Percentiles rank a stretch among this genome's conserved stretches.
These are phyloP conservation scores for Aschersonia sp. DNA, from an alignment of 2,329 filamentous ascomycete genomes.

Conservation along the genomic window DNA sequence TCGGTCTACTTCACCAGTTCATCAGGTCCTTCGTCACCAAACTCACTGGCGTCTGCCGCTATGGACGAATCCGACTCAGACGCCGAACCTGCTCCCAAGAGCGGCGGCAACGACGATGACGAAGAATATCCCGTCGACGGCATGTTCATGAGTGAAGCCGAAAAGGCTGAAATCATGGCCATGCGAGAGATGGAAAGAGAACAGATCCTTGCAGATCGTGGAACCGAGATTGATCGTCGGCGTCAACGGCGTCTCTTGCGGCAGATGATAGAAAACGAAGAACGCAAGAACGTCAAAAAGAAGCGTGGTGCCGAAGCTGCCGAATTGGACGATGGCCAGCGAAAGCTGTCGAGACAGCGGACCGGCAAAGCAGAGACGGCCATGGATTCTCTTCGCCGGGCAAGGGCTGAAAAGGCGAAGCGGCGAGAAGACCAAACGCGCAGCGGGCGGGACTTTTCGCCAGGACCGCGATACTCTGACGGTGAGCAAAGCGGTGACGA, in stretches of 20 bases:
- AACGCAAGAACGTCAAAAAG: constrained; percentile 37
- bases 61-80: constrained; percentile 80
- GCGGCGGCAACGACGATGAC: constrained; percentile 36
- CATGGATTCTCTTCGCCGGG: constrained; percentile 55
- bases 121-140: constrained; percentile 78
- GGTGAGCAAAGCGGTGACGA: constrained; percentile 68
- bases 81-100: constrained; percentile 23
- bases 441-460: constrained; percentile 41
- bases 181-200: constrained; percentile 89
- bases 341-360: constrained; percentile 60
- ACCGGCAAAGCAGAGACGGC: constrained; percentile 40
- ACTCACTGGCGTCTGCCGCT: constrained; percentile 66
- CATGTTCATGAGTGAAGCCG: constrained; percentile 59
- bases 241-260: constrained; percentile 73
- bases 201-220: constrained; percentile 75
- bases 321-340: constrained; percentile 61
- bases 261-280: constrained; percentile 58
- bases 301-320: constrained; percentile 68
- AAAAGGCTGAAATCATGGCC: constrained; percentile 66
- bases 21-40: constrained; percentile 51
- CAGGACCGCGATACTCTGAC: constrained; percentile 15
- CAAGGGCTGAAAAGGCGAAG: constrained; percentile 44
- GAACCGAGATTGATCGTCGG: constrained; percentile 66
- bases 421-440: constrained; percentile 40
- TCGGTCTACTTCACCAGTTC: constrained; percentile 34